A percentile compares a stretch with the other conserved stretches of the same genome.
phyloP scores from a whole-genome alignment of 768 basidiomycete species.

The Hericium rajendrae region DNA sequence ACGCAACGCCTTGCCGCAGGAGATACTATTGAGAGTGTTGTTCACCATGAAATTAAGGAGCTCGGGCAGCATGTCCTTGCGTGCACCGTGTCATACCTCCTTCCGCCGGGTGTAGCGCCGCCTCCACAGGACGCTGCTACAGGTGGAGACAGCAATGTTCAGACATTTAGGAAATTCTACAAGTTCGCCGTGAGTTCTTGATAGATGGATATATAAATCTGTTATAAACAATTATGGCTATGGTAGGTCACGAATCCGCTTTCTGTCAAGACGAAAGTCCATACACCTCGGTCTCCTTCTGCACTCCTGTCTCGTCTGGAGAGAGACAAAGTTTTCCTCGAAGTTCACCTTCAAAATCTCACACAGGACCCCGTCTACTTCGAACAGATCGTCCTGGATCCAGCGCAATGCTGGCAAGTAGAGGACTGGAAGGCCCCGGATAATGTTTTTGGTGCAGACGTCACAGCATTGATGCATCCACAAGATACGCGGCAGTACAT shows the following conservation, averaged over 20 bases:
- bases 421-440: constrained; percentile 41
- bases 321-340: constrained; percentile 53
- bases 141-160: constrained; percentile 42
- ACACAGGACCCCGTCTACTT: constrained; percentile 31
- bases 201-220: neutral
- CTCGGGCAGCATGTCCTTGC: constrained; percentile 85
- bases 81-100: constrained; percentile 76
- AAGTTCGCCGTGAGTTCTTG: constrained; percentile 68
- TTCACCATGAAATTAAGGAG: constrained; percentile 89
- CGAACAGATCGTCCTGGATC: constrained; percentile 73
- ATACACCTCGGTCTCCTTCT: constrained; percentile 63
- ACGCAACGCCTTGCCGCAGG: constrained; percentile 40
- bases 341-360: constrained; percentile 12
- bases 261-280: constrained; percentile 92
- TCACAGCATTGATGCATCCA: constrained; percentile 59
- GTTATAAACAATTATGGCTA: neutral
- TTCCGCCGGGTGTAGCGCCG: constrained; percentile 49
- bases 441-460: constrained; percentile 7
- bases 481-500: constrained; percentile 84
- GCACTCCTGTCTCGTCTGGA: constrained; percentile 53
- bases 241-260: constrained; percentile 84
- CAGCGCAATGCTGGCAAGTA: constrained; percentile 55
- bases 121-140: constrained; percentile 24
- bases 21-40: constrained; percentile 56
- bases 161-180: constrained; percentile 82